phyloP scores from a whole-genome alignment of 1,139 yeast species.

The Yamadazyma kanchanaburiensis region DNA sequence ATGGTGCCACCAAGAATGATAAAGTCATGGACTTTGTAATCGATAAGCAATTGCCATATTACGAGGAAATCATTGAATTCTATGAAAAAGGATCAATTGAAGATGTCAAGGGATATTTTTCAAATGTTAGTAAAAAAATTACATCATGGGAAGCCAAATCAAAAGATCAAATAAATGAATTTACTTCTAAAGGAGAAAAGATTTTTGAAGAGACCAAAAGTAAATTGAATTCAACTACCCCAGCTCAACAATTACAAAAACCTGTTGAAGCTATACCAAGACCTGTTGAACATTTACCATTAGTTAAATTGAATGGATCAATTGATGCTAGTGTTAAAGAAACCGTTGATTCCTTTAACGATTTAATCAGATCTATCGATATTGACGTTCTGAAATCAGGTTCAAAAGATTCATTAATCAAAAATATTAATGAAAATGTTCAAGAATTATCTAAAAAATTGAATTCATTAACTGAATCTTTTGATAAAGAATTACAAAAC shows the following conservation, averaged over 20 bases:
- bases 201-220: constrained; percentile 36
- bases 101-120: constrained; percentile 24
- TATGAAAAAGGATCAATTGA: constrained; percentile 38
- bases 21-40: constrained; percentile 45
- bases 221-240: constrained; percentile 30
- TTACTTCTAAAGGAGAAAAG: constrained; percentile 34
- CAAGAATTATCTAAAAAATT: constrained; percentile 30
- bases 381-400: constrained; percentile 27
- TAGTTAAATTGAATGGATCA: constrained; percentile 24
- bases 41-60: constrained; percentile 44
- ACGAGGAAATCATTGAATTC: constrained; percentile 39
- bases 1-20: constrained; percentile 44
- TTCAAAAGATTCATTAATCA: constrained; percentile 27
- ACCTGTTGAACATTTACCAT: constrained; percentile 32
- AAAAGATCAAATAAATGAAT: constrained; percentile 29
- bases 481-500: constrained; percentile 39
- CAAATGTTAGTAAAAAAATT: constrained; percentile 18
- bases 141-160: constrained; percentile 21
- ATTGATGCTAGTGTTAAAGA: constrained; percentile 44
- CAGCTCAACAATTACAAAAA: constrained; percentile 46
- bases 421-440: constrained; percentile 30
- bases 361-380: constrained; percentile 50
- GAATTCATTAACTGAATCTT: constrained; percentile 33
- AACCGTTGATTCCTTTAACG: constrained; percentile 51
- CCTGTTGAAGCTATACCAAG: constrained; percentile 39